Percentiles rank a stretch among this genome's conserved stretches.
Evolutionary conservation across 257 asterid species (phyloP).

Genomic region (Lithospermum erythrorhizon): DNA sequence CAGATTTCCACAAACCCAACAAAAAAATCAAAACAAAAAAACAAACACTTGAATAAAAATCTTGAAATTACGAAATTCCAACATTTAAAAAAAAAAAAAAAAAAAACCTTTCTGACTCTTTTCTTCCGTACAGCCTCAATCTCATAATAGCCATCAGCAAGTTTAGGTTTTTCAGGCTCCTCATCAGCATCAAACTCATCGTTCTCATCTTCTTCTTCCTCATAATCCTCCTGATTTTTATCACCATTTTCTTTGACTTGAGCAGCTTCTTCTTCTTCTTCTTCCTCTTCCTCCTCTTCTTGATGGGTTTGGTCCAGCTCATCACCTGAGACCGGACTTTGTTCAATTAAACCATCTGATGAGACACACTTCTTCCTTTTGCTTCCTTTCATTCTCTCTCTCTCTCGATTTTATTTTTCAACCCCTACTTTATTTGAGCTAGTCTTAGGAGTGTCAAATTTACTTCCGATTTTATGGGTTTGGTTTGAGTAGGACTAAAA

Average conservation of each 20-base stretch:
- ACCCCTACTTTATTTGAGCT: not conserved
- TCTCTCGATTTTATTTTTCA: not conserved
- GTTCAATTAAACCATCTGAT: not conserved
- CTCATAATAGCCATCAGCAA: slow-evolving; percentile 26
- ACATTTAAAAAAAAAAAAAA: not conserved
- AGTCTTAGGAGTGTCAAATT: not conserved
- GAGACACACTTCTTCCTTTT: slow-evolving; percentile 9
- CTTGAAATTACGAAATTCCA: not conserved
- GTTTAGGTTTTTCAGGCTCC: slow-evolving; percentile 11
- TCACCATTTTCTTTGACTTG: too few species aligned
- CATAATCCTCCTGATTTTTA: slow-evolving; percentile 4
- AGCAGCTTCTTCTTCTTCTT: too few species aligned
- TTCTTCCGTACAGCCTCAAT: slow-evolving; percentile 21
- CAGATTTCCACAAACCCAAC: not conserved
- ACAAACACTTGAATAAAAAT: not conserved
- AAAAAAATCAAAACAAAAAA: not conserved
- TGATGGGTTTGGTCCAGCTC: slow-evolving; percentile 4
- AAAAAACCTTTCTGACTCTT: slow-evolving; percentile 16
- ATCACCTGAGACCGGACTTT: not conserved
- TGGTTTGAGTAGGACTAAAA: too few species aligned
- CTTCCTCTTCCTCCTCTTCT: not conserved
- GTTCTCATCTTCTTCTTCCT: slow-evolving; percentile 1
- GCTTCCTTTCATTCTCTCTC: slow-evolving; percentile 11
- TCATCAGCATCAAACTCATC: slow-evolving; percentile 7
- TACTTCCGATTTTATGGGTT: not conserved